These are phyloP conservation scores for Typha latifolia DNA, from an alignment of 176 grass and related monocot species.

Conservation along the genomic window DNA sequence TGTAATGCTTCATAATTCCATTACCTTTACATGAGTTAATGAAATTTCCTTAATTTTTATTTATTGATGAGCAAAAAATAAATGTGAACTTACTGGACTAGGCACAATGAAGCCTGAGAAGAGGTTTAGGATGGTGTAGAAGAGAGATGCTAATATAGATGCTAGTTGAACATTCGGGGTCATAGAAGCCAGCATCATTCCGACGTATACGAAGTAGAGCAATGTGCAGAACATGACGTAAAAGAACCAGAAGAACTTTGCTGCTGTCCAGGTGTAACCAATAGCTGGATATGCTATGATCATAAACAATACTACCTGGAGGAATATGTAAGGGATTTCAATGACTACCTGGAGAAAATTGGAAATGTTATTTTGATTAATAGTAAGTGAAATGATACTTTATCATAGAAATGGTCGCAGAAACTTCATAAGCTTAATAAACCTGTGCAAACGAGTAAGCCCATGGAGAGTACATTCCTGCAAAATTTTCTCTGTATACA, in stretches of 20 bases:
- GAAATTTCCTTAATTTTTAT: background rate
- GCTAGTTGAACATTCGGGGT: slow-evolving; percentile 56
- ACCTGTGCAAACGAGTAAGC: slow-evolving; percentile 71
- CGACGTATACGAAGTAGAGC: slow-evolving; percentile 58
- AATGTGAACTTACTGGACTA: slow-evolving; percentile 36
- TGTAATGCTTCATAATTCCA: too few relatives aligned
- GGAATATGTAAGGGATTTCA: slow-evolving; percentile 59
- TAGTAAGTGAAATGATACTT: background rate
- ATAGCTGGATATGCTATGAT: slow-evolving; percentile 61
- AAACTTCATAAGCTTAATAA: background rate
- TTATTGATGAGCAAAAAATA: background rate
- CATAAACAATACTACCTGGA: slow-evolving; percentile 41
- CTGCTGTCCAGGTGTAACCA: slow-evolving; percentile 44
- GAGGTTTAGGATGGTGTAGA: slow-evolving; percentile 53
- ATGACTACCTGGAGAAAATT: slow-evolving; percentile 36
- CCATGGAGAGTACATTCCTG: slow-evolving; percentile 86
- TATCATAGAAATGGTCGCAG: background rate
- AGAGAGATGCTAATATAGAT: slow-evolving; percentile 42
- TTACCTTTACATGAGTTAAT: background rate
- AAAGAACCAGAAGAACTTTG: slow-evolving; percentile 59
- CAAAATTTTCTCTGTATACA: slow-evolving; percentile 67
- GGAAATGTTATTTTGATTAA: slow-evolving; percentile 5
- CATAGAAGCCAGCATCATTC: slow-evolving; percentile 61
- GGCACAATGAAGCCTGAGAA: slow-evolving; percentile 61
- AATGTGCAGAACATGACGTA: slow-evolving; percentile 56